Evolutionary conservation across 2,329 filamentous ascomycete species (phyloP), one percentile per base, ranked within the genome.

Genomic region (Pyricularia pennisetigena): DNA sequence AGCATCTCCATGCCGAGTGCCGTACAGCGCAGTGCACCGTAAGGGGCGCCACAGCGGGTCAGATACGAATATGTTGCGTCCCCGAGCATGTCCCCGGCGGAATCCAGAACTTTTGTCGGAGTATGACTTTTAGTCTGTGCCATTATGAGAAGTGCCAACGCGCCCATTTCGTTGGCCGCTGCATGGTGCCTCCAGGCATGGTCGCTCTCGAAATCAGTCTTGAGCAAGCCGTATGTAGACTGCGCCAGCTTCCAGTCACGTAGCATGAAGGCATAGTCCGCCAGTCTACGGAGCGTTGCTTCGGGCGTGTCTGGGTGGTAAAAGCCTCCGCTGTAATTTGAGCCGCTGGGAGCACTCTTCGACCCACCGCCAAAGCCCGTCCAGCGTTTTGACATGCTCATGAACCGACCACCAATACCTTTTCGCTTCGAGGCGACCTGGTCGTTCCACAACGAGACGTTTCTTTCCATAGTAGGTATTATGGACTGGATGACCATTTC

Each of bases 131-230:
- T 88, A 30, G 86, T 87, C 76, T 94, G 97, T 16, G 90, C 88
- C 73, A 90, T 89, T 70, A 99, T 84, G 41, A 99, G 85, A 59
- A 92, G 86, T 73, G 92, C 92, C 14, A 97, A 81, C 5, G 92
- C 94, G 32, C 91, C 90, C 94, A 99, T 98, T 81, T 99, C 95
- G 76, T 97, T 94, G 1, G 92, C 90, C 3, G 92, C 94, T 0
- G 95, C 95, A 76, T 97, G 93, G 75, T 98, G 92, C 73, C 88
- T 92, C 95, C 95, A 99, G 0, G 95, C 96, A 78, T 98, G 98
- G 76, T 97, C 94, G 75, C 95, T 95, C 75, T 88, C 89, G 77
- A 94, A 99, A 76, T 99, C 96, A 8, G 89, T 86, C 67, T 93
- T 88, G 9, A 99, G 80, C 5, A 99, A 85, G 69, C 99, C 94